phyloP scores from a whole-genome alignment of 305 asterid genomes.

The Stenogyne calaminthoides region DNA sequence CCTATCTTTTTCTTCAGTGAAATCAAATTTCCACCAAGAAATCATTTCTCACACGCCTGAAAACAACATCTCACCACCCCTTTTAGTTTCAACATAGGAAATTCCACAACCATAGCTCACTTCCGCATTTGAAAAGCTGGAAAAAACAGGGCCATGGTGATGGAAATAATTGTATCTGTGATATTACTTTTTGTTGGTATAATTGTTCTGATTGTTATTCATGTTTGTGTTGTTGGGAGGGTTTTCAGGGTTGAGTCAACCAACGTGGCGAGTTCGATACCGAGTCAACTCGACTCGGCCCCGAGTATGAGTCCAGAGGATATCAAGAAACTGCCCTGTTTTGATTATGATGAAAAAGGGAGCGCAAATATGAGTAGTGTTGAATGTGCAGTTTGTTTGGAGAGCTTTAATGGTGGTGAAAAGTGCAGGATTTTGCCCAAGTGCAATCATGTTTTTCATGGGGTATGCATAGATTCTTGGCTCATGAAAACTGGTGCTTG shows the following conservation, averaged over 20 bases:
- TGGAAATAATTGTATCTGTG: slow-evolving; percentile 43
- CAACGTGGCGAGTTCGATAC: background rate
- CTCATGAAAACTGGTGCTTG: slow-evolving; percentile 55
- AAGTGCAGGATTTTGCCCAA: slow-evolving; percentile 57
- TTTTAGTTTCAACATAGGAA: background rate
- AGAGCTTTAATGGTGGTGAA: slow-evolving; percentile 54
- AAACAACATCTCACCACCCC: background rate
- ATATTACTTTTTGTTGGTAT: slow-evolving; percentile 37
- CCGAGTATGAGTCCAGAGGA: slow-evolving; percentile 41
- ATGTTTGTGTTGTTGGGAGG: slow-evolving; percentile 53
- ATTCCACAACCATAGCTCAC: background rate
- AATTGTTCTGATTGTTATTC: slow-evolving; percentile 39
- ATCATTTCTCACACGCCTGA: background rate
- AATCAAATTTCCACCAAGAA: slow-evolving; percentile 15
- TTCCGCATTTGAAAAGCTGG: background rate
- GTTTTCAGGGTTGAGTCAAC: slow-evolving; percentile 35
- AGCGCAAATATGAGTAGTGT: background rate
- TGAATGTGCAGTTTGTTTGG: slow-evolving; percentile 74
- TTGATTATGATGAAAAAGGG: slow-evolving; percentile 39
- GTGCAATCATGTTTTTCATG: slow-evolving; percentile 62
- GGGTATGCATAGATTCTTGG: slow-evolving; percentile 69
- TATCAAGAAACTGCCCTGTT: slow-evolving; percentile 44
- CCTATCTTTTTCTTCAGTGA: background rate
- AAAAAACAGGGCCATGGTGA: slow-evolving; percentile 17
- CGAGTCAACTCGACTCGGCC: slow-evolving; percentile 4